Evolutionary conservation across 768 basidiomycete species (phyloP).

Genomic region (Trametes meyenii): DNA sequence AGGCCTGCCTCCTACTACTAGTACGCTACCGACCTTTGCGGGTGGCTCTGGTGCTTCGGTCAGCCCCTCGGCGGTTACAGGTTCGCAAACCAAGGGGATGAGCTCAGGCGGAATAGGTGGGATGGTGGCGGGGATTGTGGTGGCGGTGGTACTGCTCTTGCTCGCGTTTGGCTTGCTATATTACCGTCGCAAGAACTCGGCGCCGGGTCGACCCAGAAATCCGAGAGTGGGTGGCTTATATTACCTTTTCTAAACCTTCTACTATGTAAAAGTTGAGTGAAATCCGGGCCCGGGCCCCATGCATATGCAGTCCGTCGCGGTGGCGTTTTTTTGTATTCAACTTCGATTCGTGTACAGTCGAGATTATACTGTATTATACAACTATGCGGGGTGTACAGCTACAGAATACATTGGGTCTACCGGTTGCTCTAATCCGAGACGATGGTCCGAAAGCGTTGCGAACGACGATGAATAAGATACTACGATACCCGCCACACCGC

Average conservation of each 20-base stretch:
- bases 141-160: slow-evolving; percentile 29
- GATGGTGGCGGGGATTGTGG: slow-evolving; percentile 32
- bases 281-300: too few species aligned
- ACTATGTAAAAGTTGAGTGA: too few species aligned
- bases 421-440: slow-evolving; percentile 22
- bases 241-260: too few species aligned
- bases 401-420: slow-evolving; percentile 24
- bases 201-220: too few species aligned
- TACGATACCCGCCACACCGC: slow-evolving; percentile 27
- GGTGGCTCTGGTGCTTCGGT: too few species aligned
- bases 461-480: slow-evolving; percentile 25
- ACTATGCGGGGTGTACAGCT: slow-evolving; percentile 24
- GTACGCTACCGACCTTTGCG: too few species aligned
- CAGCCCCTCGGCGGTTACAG: not conserved
- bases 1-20: too few species aligned
- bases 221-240: too few species aligned
- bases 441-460: slow-evolving; percentile 23
- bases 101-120: slow-evolving; percentile 29
- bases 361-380: slow-evolving; percentile 25
- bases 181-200: too few species aligned
- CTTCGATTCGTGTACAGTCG: not conserved
- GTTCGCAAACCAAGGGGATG: slow-evolving; percentile 13
- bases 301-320: too few species aligned
- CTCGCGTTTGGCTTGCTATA: slow-evolving; percentile 24
- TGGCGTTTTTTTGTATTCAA: not conserved